Base-by-base conservation (phyloP, 2,329 filamentous ascomycete genomes). In the Hirsutella thompsonii region DNA sequence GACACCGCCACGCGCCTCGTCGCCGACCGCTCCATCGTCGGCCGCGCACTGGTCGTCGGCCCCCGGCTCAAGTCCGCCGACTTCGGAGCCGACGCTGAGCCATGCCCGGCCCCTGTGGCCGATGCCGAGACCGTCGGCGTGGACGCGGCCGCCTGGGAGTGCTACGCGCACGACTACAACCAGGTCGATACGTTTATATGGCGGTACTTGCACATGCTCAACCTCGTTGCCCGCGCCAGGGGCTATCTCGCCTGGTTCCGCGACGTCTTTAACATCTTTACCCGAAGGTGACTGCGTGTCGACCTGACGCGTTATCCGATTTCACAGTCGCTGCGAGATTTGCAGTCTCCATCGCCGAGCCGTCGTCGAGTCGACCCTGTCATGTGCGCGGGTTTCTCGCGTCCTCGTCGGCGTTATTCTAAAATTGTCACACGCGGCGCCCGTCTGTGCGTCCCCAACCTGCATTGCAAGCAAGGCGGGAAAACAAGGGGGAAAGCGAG, bases 131-230 rank as follows among this genome's bases (percentile, higher is more conserved):
- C 57, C 11, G 54, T 59, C 13, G 60, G 60, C 10, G 48, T 52
- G 41, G 63, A 68, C 39, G 59, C 60, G 28, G 70, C 68, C 0
- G 56, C 76, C 2, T 81, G 76, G 70, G 79, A 83, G 53, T 62
- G 69, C 36, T 78, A 76, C 53, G 75, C 67, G 0, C 62, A 77
- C 46, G 76, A 81, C 49, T 76, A 69, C 49, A 62, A 69, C 43
- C 64, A 72, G 44, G 63, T 66, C 14, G 79, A 82, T 50, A 55
- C 63, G 2, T 81, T 80, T 50, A 63, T 67, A 20, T 60, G 64
- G 43, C 66, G 72, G 32, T 66, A 76, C 41, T 55, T 82, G 2
- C 57, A 59, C 33, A 46, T 79, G 44, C 37, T 82, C 47, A 77
- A 80, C 51, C 52, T 63, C 23, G 50, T 72, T 29, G 65, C 69